Evolutionary conservation across 2,329 filamentous ascomycete species (phyloP).

Genomic region (Orbilia quercus): DNA sequence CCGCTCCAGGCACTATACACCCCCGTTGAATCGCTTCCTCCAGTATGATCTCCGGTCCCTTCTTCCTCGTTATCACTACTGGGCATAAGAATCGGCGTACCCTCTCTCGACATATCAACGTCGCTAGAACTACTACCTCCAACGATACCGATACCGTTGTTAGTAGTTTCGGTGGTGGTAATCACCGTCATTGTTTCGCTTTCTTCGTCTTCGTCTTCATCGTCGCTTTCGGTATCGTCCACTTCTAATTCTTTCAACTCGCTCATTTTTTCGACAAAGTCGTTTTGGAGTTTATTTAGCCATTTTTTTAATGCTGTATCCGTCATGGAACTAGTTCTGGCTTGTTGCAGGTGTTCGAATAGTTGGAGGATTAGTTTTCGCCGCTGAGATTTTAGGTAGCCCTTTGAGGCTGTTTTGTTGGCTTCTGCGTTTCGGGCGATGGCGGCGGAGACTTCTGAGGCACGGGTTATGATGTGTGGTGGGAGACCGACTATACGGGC

Average conservation of each 20-base stretch:
- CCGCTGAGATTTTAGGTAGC: constrained; percentile 55
- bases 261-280: constrained; percentile 59
- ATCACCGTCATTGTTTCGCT: constrained; percentile 22
- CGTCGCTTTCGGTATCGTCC: constrained; percentile 21
- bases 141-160: not conserved
- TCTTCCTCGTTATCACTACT: constrained; percentile 1
- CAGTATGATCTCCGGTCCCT: not conserved
- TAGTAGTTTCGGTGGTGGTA: constrained; percentile 6
- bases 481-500: constrained; percentile 58
- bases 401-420: constrained; percentile 47
- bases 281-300: constrained; percentile 58
- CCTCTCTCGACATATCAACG: constrained; percentile 29
- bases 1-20: constrained; percentile 30
- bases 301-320: constrained; percentile 56
- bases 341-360: constrained; percentile 59
- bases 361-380: constrained; percentile 58
- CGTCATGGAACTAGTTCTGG: constrained; percentile 58
- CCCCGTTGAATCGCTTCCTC: not conserved
- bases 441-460: constrained; percentile 55
- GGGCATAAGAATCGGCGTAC: constrained; percentile 27
- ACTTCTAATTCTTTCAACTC: constrained; percentile 43
- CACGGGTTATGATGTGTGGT: constrained; percentile 55
- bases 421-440: constrained; percentile 35
- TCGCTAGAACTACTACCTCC: constrained; percentile 5
- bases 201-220: constrained; percentile 10